phyloP scores from a whole-genome alignment of 2,329 filamentous ascomycete species.

The Immersiporthe knoxdaviesiana region DNA sequence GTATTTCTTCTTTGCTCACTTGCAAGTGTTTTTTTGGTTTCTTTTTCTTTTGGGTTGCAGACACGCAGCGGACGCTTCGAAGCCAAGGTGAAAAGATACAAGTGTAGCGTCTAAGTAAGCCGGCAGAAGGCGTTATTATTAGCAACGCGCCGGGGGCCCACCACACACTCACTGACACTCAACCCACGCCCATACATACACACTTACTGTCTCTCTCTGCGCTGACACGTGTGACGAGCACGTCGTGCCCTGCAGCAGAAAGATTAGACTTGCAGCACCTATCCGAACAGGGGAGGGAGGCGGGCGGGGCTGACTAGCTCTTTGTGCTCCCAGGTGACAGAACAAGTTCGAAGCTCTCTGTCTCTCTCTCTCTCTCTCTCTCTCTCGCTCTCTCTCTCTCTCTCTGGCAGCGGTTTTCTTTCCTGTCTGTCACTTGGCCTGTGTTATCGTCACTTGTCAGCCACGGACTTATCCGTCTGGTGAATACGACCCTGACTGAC shows the following conservation, averaged over 20 bases:
- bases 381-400: too few relatives aligned
- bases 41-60: too few relatives aligned
- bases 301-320: not conserved
- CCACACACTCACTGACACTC: not conserved
- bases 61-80: not conserved
- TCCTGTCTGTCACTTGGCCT: not conserved
- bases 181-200: too few relatives aligned
- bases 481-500: not conserved
- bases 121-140: not conserved
- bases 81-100: conserved; percentile 14
- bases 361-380: too few relatives aligned
- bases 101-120: not conserved
- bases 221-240: conserved; percentile 14
- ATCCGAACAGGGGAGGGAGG: not conserved
- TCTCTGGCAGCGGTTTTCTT: too few relatives aligned
- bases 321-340: not conserved
- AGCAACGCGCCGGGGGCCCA: not conserved
- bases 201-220: not conserved
- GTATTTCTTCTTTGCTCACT: not conserved
- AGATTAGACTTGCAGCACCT: conserved; percentile 15
- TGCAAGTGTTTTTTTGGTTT: not conserved
- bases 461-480: conserved; percentile 1
- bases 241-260: conserved; percentile 12
- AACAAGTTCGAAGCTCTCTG: not conserved
- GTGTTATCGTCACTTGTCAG: conserved; percentile 13